phyloP scores from a whole-genome alignment of 2,329 filamentous ascomycete genomes.

The Ophidiomyces ophidiicola region DNA sequence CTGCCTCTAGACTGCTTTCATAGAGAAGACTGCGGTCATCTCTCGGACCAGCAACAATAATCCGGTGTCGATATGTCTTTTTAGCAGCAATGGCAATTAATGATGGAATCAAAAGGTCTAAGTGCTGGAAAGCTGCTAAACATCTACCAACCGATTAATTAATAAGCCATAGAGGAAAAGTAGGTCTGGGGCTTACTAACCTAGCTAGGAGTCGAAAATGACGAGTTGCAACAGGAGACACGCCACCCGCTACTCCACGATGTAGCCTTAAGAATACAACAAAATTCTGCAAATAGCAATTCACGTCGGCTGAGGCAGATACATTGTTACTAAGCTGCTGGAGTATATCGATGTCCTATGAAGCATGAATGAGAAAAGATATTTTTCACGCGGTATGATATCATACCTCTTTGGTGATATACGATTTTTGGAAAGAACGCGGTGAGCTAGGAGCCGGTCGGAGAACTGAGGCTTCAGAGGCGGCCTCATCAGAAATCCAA shows the following conservation, averaged over 20 bases:
- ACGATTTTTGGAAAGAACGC: background rate
- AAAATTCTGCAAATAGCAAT: conserved; percentile 77
- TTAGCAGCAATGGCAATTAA: conserved; percentile 68
- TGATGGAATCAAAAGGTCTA: conserved; percentile 72
- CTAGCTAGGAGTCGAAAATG: conserved; percentile 59
- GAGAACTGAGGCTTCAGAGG: conserved; percentile 29
- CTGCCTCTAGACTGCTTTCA: conserved; percentile 64
- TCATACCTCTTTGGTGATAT: conserved; percentile 4
- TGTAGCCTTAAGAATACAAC: conserved; percentile 77
- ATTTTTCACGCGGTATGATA: background rate
- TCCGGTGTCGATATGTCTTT: conserved; percentile 80
- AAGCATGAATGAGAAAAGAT: background rate
- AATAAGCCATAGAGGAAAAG: background rate
- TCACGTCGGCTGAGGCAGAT: conserved; percentile 60
- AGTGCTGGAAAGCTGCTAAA: conserved; percentile 67
- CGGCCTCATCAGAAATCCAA: conserved; percentile 24
- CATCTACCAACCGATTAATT: conserved; percentile 38
- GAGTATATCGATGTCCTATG: conserved; percentile 44
- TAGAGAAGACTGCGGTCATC: conserved; percentile 85
- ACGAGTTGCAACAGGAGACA: conserved; percentile 65
- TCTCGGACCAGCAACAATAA: conserved; percentile 55
- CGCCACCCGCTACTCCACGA: conserved; percentile 65
- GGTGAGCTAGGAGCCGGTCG: conserved; percentile 18
- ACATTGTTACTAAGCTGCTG: conserved; percentile 47
- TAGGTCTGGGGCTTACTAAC: conserved; percentile 25